Conservation (phyloP, 225 moss, liverwort and hornwort genomes). For the Anthoceros angustus region DNA sequence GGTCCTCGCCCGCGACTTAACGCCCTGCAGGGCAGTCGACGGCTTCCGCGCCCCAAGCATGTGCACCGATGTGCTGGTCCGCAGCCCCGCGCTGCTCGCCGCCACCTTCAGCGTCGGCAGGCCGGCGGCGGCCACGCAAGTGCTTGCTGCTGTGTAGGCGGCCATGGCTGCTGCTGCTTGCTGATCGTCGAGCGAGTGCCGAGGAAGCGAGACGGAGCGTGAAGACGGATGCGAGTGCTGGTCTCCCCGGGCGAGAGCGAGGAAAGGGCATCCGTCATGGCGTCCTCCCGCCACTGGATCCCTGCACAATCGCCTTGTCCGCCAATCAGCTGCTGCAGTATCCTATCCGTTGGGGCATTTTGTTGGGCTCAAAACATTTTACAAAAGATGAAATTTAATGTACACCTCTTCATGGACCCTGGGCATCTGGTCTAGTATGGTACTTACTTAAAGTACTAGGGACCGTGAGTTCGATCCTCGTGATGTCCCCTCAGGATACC, state of each 20-base stretch:
- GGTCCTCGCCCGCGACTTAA: constrained; percentile 26
- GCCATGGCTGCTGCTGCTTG: constrained; percentile 18
- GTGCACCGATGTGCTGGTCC: constrained; percentile 33
- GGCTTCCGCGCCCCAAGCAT: constrained; percentile 16
- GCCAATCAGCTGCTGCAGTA: not conserved
- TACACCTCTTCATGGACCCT: too few species aligned
- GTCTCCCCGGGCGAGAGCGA: not conserved
- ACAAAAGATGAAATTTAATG: too few species aligned
- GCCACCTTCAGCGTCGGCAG: constrained; percentile 35
- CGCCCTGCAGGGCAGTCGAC: constrained; percentile 28
- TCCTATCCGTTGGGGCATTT: not conserved
- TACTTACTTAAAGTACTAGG: too few species aligned
- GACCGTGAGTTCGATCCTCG: too few species aligned
- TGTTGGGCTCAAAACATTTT: too few species aligned
- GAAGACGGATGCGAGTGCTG: not conserved
- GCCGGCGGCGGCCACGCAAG: constrained; percentile 18
- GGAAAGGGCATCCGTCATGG: not conserved
- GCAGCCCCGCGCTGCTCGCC: constrained; percentile 38
- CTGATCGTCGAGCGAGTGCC: not conserved
- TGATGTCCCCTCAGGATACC: too few species aligned
- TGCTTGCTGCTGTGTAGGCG: constrained; percentile 31
- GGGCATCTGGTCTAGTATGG: too few species aligned
- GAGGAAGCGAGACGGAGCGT: not conserved
- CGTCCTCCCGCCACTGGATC: not conserved
- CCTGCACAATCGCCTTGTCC: not conserved